These are phyloP conservation scores for Aspergillus egyptiacus DNA, from an alignment of 495 filamentous ascomycete genomes.

Conservation along the genomic window DNA sequence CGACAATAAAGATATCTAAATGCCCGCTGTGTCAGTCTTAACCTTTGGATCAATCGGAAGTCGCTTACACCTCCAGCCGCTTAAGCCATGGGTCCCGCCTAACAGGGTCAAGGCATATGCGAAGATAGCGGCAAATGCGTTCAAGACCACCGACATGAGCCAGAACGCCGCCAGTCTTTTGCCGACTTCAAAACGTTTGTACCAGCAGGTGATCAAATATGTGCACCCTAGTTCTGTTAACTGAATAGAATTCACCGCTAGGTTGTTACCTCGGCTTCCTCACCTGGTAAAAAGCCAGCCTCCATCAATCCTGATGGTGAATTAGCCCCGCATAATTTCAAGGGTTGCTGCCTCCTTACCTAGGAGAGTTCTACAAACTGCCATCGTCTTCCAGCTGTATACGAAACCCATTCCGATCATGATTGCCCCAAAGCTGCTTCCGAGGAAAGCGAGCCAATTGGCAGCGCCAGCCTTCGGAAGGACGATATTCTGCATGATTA, in stretches of 20 bases:
- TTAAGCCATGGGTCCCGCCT: conserved; percentile 7
- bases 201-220: conserved; percentile 17
- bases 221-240: conserved; percentile 9
- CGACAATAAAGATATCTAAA: conserved; percentile 16
- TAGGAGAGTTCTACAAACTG: conserved; percentile 7
- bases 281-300: conserved; percentile 16
- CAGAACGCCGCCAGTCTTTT: conserved; percentile 15
- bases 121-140: conserved; percentile 14
- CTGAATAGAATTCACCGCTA: no score
- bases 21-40: background rate
- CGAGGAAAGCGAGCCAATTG: conserved; percentile 16
- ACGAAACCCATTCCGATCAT: conserved; percentile 17
- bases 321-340: background rate
- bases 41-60: background rate
- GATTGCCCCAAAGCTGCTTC: conserved; percentile 11
- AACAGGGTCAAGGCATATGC: conserved; percentile 14
- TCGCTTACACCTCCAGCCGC: conserved; percentile 13
- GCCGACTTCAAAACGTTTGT: conserved; percentile 15
- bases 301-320: conserved; percentile 9
- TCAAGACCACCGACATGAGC: conserved; percentile 14
- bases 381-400: conserved; percentile 10
- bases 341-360: background rate
- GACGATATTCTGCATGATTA: conserved; percentile 7
- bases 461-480: conserved; percentile 15
- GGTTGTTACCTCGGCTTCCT: background rate